Conservation (phyloP, 1,284 basidiomycete species). For the Leccinum angustisporum region DNA sequence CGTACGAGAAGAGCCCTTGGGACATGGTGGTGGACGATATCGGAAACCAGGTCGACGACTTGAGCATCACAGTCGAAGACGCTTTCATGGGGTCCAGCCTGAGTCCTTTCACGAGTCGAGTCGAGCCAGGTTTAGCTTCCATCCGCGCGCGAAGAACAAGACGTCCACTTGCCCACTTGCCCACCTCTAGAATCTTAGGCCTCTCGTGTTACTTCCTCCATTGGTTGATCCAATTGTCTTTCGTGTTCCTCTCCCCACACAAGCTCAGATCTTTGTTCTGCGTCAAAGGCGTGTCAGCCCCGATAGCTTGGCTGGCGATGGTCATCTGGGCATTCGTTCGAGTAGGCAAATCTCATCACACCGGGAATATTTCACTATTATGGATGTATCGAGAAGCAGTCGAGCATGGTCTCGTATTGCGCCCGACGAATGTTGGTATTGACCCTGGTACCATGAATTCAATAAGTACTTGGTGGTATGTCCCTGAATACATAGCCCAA, state of each 20-base stretch:
- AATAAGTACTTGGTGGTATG: constrained; percentile 11
- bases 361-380: constrained; percentile 15
- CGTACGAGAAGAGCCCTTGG: constrained; percentile 24
- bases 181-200: too few relatives aligned
- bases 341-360: constrained; percentile 4
- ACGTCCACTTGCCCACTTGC: too few relatives aligned
- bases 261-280: too few relatives aligned
- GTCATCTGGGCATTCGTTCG: too few relatives aligned
- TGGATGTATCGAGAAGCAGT: constrained; percentile 23
- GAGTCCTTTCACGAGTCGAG: constrained; percentile 25
- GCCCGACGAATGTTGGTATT: constrained; percentile 14
- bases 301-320: too few relatives aligned
- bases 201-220: too few relatives aligned
- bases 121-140: constrained; percentile 15
- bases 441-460: constrained; percentile 18
- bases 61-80: constrained; percentile 16
- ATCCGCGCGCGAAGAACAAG: constrained; percentile 6
- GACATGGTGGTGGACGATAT: constrained; percentile 21
- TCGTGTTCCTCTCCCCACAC: too few relatives aligned
- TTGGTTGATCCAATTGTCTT: too few relatives aligned
- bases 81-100: constrained; percentile 24
- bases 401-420: constrained; percentile 8
- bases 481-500: constrained; percentile 17
- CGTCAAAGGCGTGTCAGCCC: too few relatives aligned
- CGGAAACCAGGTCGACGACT: constrained; percentile 3